Base-by-base conservation (phyloP, 2,329 filamentous ascomycete species). In the Hymenoscyphus fraxineus region DNA sequence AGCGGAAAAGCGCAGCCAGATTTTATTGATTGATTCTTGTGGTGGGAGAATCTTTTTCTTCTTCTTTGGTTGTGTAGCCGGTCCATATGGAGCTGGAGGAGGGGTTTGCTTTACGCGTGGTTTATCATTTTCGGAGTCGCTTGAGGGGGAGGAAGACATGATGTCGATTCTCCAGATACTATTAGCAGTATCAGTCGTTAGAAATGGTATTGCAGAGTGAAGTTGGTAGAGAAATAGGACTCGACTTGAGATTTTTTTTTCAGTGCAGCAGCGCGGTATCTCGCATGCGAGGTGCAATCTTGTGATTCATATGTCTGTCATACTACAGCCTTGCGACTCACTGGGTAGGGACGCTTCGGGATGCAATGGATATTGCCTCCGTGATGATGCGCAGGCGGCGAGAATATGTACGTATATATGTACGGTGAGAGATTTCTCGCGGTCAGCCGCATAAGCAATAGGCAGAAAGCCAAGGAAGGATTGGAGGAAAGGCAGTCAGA, bases 21-120 rank as follows among this genome's bases (percentile, higher is more conserved):
- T 86, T 64, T 83, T 82, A 73, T 90, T 86, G 74, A 91, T 88
- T 65, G 81, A 82, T 71, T 86, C 82, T 73, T 91, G 88, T 0
- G 88, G 88, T 2, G 83, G 80, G 15, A 84, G 79, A 67, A 83
- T 81, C 71, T 82, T 80, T 77, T 83, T 84, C 73, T 84, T 84
- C 71, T 81, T 82, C 74, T 85, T 85, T 72, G 85, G 84, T 70
- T 85, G 80, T 35, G 63, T 22, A 44, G 41, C 64, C 56, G 47
- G 38, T 47, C 38, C 51, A 38, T 39, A 63, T 32, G 64, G 64
- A 10, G 64, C 61, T 27, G 65, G 69, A 3, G 64, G 64, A 3
- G 61, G 63, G 16, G 40, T 54, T 31, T 32, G 31, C n/a, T 19
- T n/a, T 12, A 13, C 51, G 12, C 57, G 58, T 62, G 62, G 60